These are phyloP conservation scores for Trichoderma citrinoviride DNA, from an alignment of 2,329 filamentous ascomycete genomes.

Conservation along the genomic window DNA sequence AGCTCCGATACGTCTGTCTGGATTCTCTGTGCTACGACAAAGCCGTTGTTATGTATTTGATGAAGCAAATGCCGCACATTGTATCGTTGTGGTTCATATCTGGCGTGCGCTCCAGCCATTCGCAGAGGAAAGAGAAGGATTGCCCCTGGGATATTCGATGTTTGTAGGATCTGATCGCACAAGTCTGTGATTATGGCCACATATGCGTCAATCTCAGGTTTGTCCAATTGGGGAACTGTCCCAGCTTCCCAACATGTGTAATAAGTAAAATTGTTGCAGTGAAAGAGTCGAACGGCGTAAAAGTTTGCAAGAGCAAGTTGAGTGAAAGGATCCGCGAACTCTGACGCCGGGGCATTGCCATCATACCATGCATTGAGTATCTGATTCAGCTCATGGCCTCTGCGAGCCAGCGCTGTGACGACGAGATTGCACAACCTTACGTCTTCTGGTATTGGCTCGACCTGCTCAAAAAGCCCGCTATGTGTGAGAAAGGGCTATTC, in stretches of 20 bases:
- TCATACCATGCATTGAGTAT: neutral
- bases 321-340: neutral
- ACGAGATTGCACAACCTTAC: neutral
- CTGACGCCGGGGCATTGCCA: too few species aligned
- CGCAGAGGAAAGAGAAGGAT: slow-evolving; percentile 28
- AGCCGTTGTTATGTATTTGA: slow-evolving; percentile 26
- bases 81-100: accelerated
- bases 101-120: slow-evolving; percentile 26
- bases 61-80: slow-evolving; percentile 15
- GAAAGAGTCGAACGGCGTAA: slow-evolving; percentile 26
- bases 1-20: slow-evolving; percentile 26
- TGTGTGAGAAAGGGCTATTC: neutral
- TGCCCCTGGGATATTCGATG: slow-evolving; percentile 25
- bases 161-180: slow-evolving; percentile 2
- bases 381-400: slow-evolving; percentile 21
- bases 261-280: slow-evolving; percentile 29
- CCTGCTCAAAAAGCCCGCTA: slow-evolving; percentile 25
- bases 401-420: slow-evolving; percentile 9
- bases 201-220: slow-evolving; percentile 2
- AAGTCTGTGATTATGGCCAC: neutral
- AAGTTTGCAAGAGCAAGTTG: slow-evolving; percentile 23
- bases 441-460: slow-evolving; percentile 21
- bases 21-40: slow-evolving; percentile 28
- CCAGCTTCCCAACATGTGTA: slow-evolving; percentile 26
- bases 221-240: slow-evolving; percentile 16